Conservation (phyloP, 2,329 filamentous ascomycete genomes). For the Cercospora zeae-maydis region DNA sequence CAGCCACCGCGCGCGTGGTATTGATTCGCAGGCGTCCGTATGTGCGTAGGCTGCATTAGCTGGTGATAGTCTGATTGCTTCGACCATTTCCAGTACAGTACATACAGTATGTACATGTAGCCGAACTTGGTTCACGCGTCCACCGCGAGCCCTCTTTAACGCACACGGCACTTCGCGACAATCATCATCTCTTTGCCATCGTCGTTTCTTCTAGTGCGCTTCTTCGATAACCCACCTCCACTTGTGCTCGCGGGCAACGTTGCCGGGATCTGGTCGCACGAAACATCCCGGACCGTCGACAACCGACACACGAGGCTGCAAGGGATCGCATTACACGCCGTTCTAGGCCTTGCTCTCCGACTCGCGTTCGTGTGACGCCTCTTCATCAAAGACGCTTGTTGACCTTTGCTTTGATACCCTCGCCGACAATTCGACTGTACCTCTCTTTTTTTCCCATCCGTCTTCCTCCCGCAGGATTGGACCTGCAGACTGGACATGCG, state of each 20-base stretch:
- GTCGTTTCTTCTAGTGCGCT: conserved; percentile 9
- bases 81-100: conserved; percentile 1
- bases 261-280: conserved; percentile 9
- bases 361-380: conserved; percentile 4
- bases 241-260: background rate
- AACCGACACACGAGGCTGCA: conserved; percentile 22
- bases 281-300: conserved; percentile 9
- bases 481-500: conserved; percentile 23
- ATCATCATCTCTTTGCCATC: conserved; percentile 19
- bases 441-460: background rate
- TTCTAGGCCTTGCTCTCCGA: conserved; percentile 12
- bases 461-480: conserved; percentile 1
- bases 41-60: background rate
- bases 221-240: conserved; percentile 9
- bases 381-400: background rate
- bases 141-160: background rate
- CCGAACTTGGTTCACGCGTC: conserved; percentile 1
- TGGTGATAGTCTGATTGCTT: conserved; percentile 1
- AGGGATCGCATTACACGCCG: conserved; percentile 21
- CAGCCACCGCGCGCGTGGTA: conserved; percentile 1
- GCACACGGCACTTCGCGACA: conserved; percentile 10
- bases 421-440: background rate
- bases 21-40: background rate
- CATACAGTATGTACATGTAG: no score
- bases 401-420: background rate